A percentile compares a stretch with the other conserved stretches of the same genome.
phyloP scores from a whole-genome alignment of 1,284 basidiomycete genomes.

The Flammula alnicola region DNA sequence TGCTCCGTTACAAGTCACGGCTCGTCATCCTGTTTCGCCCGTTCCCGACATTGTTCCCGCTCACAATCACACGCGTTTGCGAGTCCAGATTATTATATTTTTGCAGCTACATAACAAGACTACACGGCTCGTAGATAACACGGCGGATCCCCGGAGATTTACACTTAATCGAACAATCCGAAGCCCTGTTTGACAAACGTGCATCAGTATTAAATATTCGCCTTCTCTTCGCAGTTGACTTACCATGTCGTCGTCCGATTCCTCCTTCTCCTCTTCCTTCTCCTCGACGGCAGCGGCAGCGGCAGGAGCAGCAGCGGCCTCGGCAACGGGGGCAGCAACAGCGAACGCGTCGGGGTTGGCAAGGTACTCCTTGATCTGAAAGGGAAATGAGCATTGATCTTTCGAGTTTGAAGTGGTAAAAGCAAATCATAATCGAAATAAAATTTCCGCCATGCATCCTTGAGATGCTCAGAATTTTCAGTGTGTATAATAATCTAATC shows the following conservation, averaged over 20 bases:
- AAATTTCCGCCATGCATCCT: constrained; percentile 49
- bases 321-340: constrained; percentile 72
- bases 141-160: constrained; percentile 25
- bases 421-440: constrained; percentile 32
- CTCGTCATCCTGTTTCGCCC: constrained; percentile 24
- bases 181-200: constrained; percentile 58
- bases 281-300: constrained; percentile 57
- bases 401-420: too few relatives aligned
- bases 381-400: constrained; percentile 30
- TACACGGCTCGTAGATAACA: constrained; percentile 21
- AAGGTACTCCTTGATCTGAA: constrained; percentile 92
- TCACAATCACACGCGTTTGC: constrained; percentile 7
- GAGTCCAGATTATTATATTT: constrained; percentile 5
- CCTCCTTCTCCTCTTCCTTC: constrained; percentile 79
- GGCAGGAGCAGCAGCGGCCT: constrained; percentile 47
- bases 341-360: constrained; percentile 98
- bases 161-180: constrained; percentile 83
- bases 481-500: constrained; percentile 57
- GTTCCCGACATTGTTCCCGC: constrained; percentile 17
- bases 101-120: constrained; percentile 11
- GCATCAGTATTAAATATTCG: constrained; percentile 16
- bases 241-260: constrained; percentile 82
- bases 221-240: constrained; percentile 25
- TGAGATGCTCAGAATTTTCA: constrained; percentile 80
- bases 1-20: too few relatives aligned